phyloP scores from a whole-genome alignment of 257 asterid species.

The Eucommia ulmoides region DNA sequence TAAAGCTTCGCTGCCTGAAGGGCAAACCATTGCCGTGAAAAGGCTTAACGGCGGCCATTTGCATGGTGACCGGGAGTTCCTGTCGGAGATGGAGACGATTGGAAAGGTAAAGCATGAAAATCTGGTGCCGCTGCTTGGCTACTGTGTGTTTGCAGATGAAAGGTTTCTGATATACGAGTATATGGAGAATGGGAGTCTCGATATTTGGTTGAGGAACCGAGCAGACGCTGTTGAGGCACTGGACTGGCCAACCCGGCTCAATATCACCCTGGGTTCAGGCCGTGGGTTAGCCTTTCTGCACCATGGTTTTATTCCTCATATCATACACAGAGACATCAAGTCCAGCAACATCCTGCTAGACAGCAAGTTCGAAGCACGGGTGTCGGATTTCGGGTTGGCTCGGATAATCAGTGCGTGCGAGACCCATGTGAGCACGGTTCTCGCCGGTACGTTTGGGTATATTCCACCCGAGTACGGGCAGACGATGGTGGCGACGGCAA shows the following conservation, averaged over 20 bases:
- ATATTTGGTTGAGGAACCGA: constrained; percentile 45
- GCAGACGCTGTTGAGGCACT: constrained; percentile 28
- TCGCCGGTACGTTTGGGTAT: constrained; percentile 74
- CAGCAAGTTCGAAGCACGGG: constrained; percentile 40
- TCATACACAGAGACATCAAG: constrained; percentile 75
- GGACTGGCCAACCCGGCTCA: constrained; percentile 60
- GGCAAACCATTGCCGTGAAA: constrained; percentile 50
- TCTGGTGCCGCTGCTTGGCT: constrained; percentile 57
- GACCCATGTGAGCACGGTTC: constrained; percentile 61
- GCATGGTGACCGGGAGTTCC: constrained; percentile 59
- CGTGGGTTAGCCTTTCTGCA: constrained; percentile 66
- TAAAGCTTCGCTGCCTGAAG: constrained; percentile 34
- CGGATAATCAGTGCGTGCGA: constrained; percentile 75
- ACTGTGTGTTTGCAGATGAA: constrained; percentile 54
- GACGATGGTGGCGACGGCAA: constrained; percentile 65
- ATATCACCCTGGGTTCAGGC: constrained; percentile 61
- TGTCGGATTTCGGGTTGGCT: constrained; percentile 77
- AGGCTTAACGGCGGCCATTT: constrained; percentile 52
- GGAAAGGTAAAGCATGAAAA: constrained; percentile 71
- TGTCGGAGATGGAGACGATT: constrained; percentile 74
- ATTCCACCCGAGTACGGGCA: constrained; percentile 85
- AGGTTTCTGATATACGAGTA: constrained; percentile 53
- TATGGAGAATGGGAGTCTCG: constrained; percentile 86
- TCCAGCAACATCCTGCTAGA: constrained; percentile 64
- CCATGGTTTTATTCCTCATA: constrained; percentile 70